Base-by-base conservation (phyloP, 2,329 filamentous ascomycete species). In the Capronia coronata region DNA sequence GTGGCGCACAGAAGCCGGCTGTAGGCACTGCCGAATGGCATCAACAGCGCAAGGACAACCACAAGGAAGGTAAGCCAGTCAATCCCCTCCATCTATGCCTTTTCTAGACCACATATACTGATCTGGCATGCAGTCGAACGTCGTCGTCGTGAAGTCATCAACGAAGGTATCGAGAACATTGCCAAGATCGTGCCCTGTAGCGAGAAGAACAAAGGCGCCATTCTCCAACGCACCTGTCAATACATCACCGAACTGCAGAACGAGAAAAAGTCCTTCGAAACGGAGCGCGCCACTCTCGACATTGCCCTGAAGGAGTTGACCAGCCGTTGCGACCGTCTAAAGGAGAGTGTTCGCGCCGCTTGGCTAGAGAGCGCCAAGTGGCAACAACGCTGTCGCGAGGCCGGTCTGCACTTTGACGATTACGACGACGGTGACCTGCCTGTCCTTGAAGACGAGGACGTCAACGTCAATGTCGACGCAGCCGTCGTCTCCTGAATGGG, bases 21-120 rank as follows among this genome's bases (percentile, higher is more conserved):
- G 93, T 97, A n/a, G 93, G 93, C 2, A 93, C 89, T 1, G 88
- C 94, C 46, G 91, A 97, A 68, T 98, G 93, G 93, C 93, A 98
- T 68, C 94, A 94, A 67, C 83, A 94, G 62, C 82, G 93, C 55
- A 93, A 94, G 66, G 91, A 97, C 63, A 98, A 97, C 58, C 93
- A 98, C 72, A 98, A 98, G 79, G 91, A 97, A 77, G 93, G 91
- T 93, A 71, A 64, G 78, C 7, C 16, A 45, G 9, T 18, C 42
- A 27, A 3, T 27, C 41, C n/a, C 48, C 21, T n/a, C 22, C 13
- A 1, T 18, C 18, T 18, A 18, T 37, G 14, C 14, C 34, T 6
- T 37, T 16, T 39, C 23, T n/a, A 34, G 34, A 22, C 48, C 23
- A 10, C 39, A 30, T 16, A n/a, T 43, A 23, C 29, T 54, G 32